Conservation (phyloP, 495 filamentous ascomycete species). For the Xylaria venustula region DNA sequence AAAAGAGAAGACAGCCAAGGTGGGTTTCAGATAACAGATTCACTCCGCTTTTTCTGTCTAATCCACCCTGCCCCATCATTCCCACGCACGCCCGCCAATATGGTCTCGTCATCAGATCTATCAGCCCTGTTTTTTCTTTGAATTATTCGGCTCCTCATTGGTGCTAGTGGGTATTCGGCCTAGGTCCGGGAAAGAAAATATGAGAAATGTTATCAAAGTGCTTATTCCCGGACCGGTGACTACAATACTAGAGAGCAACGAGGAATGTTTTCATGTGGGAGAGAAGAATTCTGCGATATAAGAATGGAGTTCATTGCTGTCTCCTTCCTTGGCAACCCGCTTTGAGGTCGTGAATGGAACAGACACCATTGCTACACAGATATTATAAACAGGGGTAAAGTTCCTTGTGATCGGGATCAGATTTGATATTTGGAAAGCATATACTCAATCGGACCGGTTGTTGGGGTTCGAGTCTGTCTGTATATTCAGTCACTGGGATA, state of each 20-base stretch:
- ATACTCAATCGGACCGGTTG: not conserved
- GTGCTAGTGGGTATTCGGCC: not conserved
- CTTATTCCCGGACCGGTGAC: conserved; percentile 9
- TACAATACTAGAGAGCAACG: not conserved
- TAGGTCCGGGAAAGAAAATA: not conserved
- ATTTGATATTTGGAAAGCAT: not conserved
- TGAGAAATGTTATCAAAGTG: not conserved
- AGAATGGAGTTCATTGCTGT: not conserved
- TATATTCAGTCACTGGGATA: conserved; percentile 2
- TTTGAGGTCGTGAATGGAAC: not conserved
- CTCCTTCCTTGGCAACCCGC: not conserved
- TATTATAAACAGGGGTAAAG: too few relatives aligned
- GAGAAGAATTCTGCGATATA: not conserved
- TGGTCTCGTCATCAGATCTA: not conserved
- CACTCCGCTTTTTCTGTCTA: conserved; percentile 2
- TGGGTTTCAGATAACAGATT: not conserved
- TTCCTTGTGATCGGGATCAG: not conserved
- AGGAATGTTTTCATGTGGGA: too few relatives aligned
- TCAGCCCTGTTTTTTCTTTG: not conserved
- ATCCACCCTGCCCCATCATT: not conserved
- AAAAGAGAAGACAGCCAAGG: not conserved
- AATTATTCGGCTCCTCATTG: not conserved
- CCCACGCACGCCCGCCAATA: not conserved
- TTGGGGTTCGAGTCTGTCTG: not conserved
- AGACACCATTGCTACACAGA: too few relatives aligned